These are phyloP conservation scores for Colletotrichum zoysiae DNA, from an alignment of 2,329 filamentous ascomycete species.

Conservation along the genomic window DNA sequence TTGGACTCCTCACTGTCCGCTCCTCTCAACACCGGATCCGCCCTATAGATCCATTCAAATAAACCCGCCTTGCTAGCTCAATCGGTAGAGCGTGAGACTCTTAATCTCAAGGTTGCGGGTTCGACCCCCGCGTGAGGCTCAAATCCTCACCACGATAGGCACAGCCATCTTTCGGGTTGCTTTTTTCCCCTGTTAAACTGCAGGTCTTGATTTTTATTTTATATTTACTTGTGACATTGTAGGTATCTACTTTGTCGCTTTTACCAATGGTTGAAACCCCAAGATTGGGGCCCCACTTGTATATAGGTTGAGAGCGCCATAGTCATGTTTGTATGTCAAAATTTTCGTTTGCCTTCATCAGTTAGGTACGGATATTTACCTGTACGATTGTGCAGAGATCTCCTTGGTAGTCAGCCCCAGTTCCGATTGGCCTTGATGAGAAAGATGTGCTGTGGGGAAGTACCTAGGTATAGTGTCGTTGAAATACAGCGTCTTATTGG, in stretches of 20 bases:
- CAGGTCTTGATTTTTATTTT: no score
- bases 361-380: no score
- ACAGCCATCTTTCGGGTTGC: not conserved
- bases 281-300: no score
- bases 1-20: no score
- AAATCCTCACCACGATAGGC: constrained; percentile 40
- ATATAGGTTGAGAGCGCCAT: not conserved
- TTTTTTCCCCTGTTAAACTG: not conserved
- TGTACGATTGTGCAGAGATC: not conserved
- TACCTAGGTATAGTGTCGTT: not conserved
- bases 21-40: no score
- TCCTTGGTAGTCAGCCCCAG: not conserved
- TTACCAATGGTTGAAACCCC: not conserved
- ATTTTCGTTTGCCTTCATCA: not conserved
- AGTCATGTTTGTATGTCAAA: not conserved
- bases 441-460: not conserved
- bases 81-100: constrained; percentile 82
- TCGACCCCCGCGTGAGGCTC: constrained; percentile 47
- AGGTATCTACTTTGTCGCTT: not conserved
- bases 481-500: not conserved
- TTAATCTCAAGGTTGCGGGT: constrained; percentile 54
- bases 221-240: not conserved
- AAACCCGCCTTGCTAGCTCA: constrained; percentile 65
- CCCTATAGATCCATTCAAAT: no score
- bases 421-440: constrained; percentile 3